Conservation (phyloP, 1,284 basidiomycete species). For the Ustilago hordei region DNA sequence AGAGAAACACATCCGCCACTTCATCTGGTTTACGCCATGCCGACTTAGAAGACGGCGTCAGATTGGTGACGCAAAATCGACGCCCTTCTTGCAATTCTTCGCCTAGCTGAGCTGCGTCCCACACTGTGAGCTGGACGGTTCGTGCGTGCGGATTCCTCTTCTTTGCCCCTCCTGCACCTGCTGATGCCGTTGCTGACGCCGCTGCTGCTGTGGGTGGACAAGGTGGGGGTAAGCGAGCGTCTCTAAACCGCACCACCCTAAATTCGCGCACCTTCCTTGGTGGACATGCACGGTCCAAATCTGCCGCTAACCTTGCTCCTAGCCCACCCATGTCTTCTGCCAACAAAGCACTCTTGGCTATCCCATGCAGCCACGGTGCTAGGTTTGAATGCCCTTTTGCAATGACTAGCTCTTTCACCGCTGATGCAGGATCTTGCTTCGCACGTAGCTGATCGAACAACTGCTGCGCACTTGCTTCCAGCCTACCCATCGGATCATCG, state of each 20-base stretch:
- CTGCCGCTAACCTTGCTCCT: slow-evolving; percentile 3
- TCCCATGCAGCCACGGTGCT: slow-evolving; percentile 25
- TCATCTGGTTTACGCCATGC: slow-evolving; percentile 77
- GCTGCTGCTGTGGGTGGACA: background rate
- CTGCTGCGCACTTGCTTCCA: slow-evolving; percentile 22
- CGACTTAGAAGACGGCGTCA: slow-evolving; percentile 75
- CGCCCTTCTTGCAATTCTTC: slow-evolving; percentile 40
- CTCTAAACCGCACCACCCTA: slow-evolving; percentile 80
- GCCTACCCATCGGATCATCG: slow-evolving; percentile 22
- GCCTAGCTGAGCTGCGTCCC: slow-evolving; percentile 36
- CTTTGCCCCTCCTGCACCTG: slow-evolving; percentile 3
- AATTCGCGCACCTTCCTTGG: slow-evolving; percentile 83
- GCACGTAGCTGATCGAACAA: slow-evolving; percentile 27
- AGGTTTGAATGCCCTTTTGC: slow-evolving; percentile 10
- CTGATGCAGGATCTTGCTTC: slow-evolving; percentile 19
- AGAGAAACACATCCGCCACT: slow-evolving; percentile 76
- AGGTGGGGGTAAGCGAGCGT: slow-evolving; percentile 72
- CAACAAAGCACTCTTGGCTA: slow-evolving; percentile 18
- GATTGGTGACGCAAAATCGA: slow-evolving; percentile 74
- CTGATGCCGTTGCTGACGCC: background rate
- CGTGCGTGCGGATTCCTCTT: slow-evolving; percentile 46
- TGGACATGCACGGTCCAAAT: slow-evolving; percentile 77
- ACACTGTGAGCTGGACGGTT: slow-evolving; percentile 57
- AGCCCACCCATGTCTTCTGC: slow-evolving; percentile 13
- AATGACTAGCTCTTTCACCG: slow-evolving; percentile 30